Conservation (phyloP, 148 eudicot genomes). For the Talinum fruticosum region DNA sequence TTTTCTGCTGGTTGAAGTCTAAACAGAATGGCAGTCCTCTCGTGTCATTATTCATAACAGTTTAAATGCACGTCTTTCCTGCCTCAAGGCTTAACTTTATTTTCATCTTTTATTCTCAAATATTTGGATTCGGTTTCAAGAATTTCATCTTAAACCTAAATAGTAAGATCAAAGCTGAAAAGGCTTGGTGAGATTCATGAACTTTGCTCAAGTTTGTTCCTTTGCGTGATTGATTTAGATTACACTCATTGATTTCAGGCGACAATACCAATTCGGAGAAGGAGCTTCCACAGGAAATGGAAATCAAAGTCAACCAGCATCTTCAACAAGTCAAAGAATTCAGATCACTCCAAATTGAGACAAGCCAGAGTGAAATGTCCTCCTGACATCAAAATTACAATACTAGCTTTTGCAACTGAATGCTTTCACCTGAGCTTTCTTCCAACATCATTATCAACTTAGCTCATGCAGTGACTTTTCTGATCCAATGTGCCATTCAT, state of each 20-base stretch:
- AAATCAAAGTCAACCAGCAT: conserved; percentile 12
- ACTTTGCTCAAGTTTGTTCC: not conserved
- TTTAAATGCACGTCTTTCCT: no score
- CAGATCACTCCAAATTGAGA: conserved; percentile 18
- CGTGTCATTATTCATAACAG: not conserved
- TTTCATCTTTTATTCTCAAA: no score
- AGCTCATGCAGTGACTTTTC: no score
- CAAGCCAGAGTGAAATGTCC: not conserved
- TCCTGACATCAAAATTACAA: not conserved
- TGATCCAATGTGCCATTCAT: no score
- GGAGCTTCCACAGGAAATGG: conserved; percentile 22
- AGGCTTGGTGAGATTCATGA: no score
- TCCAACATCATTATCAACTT: no score
- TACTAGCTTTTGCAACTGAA: not conserved
- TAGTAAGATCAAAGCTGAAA: no score
- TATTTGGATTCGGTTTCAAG: no score
- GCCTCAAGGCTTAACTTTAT: no score
- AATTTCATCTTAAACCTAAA: no score
- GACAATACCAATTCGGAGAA: conserved; percentile 14
- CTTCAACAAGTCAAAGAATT: not conserved
- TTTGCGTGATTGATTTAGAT: not conserved
- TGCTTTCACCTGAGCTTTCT: not conserved
- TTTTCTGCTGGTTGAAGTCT: not conserved
- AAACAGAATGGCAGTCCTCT: not conserved
- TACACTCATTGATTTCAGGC: conserved; percentile 22